phyloP scores from a whole-genome alignment of 2,329 filamentous ascomycete genomes.

The Fusarium torreyae region DNA sequence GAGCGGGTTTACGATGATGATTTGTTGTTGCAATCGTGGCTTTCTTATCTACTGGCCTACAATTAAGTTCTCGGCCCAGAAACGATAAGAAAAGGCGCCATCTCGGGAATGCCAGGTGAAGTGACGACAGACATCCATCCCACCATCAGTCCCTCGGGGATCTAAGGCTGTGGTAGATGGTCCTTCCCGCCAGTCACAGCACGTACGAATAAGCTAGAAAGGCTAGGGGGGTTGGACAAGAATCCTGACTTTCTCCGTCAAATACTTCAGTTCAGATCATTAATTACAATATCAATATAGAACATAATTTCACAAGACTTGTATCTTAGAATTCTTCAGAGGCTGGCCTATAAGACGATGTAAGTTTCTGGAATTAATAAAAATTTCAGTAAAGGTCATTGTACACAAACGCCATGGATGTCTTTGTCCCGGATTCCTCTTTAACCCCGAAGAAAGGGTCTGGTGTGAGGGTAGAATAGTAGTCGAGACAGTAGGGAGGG shows the following conservation, averaged over 20 bases:
- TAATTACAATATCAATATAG: no score
- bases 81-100: conserved; percentile 34
- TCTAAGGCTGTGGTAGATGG: conserved; percentile 25
- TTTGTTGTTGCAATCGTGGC: conserved; percentile 13
- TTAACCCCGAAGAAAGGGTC: no score
- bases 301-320: no score
- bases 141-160: conserved; percentile 25
- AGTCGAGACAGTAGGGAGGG: conserved; percentile 17
- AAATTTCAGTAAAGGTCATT: no score
- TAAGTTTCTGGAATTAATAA: no score
- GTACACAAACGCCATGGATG: no score
- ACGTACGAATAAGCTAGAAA: conserved; percentile 31
- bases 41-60: conserved; percentile 40
- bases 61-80: conserved; percentile 32
- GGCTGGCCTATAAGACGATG: no score
- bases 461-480: conserved; percentile 17
- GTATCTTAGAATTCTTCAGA: no score
- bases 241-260: no score
- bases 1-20: conserved; percentile 39
- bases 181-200: conserved; percentile 35
- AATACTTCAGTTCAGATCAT: no score
- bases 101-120: conserved; percentile 23
- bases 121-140: conserved; percentile 45
- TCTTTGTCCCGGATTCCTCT: no score
- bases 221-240: neutral